A percentile compares a stretch with the other conserved stretches of the same genome.
Evolutionary conservation across 345 rosid genomes (phyloP).

Genomic region (Eutrema japonicum): DNA sequence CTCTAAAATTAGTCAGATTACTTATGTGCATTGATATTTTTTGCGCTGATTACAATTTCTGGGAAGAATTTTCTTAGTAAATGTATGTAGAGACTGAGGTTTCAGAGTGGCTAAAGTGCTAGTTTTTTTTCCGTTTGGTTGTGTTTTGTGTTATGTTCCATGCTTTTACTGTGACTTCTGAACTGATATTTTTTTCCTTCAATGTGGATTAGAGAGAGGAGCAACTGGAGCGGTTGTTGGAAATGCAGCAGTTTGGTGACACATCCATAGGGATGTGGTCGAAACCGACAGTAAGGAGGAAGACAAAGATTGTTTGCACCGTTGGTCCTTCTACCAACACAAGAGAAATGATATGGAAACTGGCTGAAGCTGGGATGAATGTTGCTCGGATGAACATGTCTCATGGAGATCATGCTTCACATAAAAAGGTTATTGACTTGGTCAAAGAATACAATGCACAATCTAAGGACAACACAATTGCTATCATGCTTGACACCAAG

Average conservation of each 20-base stretch:
- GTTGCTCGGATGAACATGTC: constrained; percentile 98
- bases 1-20: neutral
- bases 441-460: constrained; percentile 98
- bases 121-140: neutral
- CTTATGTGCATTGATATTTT: neutral
- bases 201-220: constrained; percentile 54
- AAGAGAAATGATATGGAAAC: constrained; percentile 95
- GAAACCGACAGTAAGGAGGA: constrained; percentile 75
- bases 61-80: neutral
- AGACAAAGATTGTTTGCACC: constrained; percentile 98
- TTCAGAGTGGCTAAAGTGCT: neutral
- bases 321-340: constrained; percentile 96
- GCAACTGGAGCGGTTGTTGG: constrained; percentile 54
- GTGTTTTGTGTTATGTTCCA: neutral
- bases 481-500: constrained; percentile 99
- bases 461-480: constrained; percentile 81
- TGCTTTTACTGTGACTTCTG: too few species aligned
- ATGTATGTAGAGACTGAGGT: neutral
- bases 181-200: too few species aligned
- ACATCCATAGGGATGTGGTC: constrained; percentile 80
- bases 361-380: constrained; percentile 99
- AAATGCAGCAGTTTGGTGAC: constrained; percentile 63
- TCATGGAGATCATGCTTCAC: constrained; percentile 98
- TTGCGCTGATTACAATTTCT: neutral
- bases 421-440: constrained; percentile 93